Evolutionary conservation across 2,329 filamentous ascomycete genomes (phyloP), one percentile per base, ranked within the genome.

Genomic region (Microsporum audouinii): DNA sequence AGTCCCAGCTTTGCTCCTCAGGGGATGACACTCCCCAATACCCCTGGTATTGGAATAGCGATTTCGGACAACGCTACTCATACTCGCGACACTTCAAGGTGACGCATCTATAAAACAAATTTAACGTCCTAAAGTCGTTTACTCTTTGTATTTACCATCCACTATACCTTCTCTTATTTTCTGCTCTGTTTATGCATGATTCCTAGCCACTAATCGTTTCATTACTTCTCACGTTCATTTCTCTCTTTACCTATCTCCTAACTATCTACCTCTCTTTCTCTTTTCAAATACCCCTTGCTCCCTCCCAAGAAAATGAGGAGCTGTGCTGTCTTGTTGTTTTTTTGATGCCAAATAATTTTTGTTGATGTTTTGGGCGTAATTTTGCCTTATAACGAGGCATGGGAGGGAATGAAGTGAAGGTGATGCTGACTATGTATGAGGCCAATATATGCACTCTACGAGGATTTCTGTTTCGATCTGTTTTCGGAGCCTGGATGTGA

Each of bases 1-100:
- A 77, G 74, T 60, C 76, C 79, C 5, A 71, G 69, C 31, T 76
- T 77, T 66, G 72, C 69, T 14, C 64, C 69, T 43, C 65, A 61
- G 34, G 17, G 17, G 23, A 56, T 55, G 51, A 55, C 51, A 1
- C 51, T 34, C 4, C 51, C 51, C 12, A 57, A 57, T 34, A 39
- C 27, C 10, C 36, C 55, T 43, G 36, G 39, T 41, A 43, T 57
- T 41, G 55, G 55, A 1, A 36, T 57, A 29, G 55, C 55, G 12
- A n/a, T 57, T 43, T 41, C 55, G 6, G 39, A 57, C 14, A 31
- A 57, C 5, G 27, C 23, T 14, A 3, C 55, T 33, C 55, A 57
- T 27, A 31, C 5, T 31, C 55, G 39, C 55, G 31, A 57, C 36
- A 10, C 8, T 29, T 57, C 51, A 36, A 55, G n/a, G 14, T 38